Percentiles rank a stretch among this genome's conserved stretches.
Conservation (phyloP, 139 green algal species). For the Chlamydomonas sp. region DNA sequence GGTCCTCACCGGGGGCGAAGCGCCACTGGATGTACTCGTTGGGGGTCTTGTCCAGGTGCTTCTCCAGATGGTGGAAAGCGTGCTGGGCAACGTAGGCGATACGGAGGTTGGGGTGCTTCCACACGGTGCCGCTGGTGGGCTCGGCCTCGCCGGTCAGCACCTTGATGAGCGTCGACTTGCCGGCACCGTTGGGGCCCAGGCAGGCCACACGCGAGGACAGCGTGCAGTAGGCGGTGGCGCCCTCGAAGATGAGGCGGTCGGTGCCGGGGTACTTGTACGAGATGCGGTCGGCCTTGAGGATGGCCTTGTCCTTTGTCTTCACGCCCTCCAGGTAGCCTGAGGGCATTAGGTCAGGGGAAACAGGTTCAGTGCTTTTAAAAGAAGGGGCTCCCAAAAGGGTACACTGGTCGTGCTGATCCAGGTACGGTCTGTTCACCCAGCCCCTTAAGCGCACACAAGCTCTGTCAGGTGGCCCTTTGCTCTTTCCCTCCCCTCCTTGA, state of each 20-base stretch:
- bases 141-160: conserved; percentile 80
- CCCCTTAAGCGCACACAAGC: too few species aligned
- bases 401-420: too few species aligned
- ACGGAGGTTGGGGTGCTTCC: conserved; percentile 94
- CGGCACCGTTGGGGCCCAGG: conserved; percentile 88
- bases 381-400: too few species aligned
- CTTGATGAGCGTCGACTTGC: conserved; percentile 97
- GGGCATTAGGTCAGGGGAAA: not conserved
- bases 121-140: conserved; percentile 77
- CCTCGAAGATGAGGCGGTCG: conserved; percentile 68
- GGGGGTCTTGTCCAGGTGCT: conserved; percentile 91
- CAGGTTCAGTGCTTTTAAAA: too few species aligned
- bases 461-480: too few species aligned
- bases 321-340: conserved; percentile 91
- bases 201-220: conserved; percentile 86
- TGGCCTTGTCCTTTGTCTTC: conserved; percentile 95
- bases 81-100: conserved; percentile 92
- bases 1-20: conserved; percentile 91
- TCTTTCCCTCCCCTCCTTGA: too few species aligned
- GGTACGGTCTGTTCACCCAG: too few species aligned
- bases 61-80: conserved; percentile 96
- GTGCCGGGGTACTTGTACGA: conserved; percentile 86
- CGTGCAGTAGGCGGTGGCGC: conserved; percentile 79
- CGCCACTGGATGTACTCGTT: conserved; percentile 98
- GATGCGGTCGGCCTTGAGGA: conserved; percentile 90